phyloP scores from a whole-genome alignment of 106 monocot species.

The Allium sativum region DNA sequence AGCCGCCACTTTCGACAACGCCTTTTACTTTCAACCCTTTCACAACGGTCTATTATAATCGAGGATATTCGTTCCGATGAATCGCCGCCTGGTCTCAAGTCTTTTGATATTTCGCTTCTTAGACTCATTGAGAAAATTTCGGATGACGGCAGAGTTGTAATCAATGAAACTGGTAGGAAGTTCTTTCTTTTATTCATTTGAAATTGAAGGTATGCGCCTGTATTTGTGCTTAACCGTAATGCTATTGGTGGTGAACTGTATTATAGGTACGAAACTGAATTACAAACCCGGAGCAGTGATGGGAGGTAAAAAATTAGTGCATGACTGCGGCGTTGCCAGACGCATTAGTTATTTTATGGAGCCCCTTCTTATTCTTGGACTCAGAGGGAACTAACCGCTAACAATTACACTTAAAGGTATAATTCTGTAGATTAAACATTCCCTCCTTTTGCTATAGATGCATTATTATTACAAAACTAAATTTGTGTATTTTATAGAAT shows the following conservation, averaged over 20 bases:
- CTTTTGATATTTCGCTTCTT: slow-evolving; percentile 73
- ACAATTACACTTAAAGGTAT: slow-evolving; percentile 77
- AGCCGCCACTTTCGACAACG: slow-evolving; percentile 60
- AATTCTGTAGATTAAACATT: not conserved
- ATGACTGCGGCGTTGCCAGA: slow-evolving; percentile 74
- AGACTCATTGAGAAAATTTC: slow-evolving; percentile 73
- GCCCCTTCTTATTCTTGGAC: slow-evolving; percentile 64
- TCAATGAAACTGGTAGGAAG: slow-evolving; percentile 63
- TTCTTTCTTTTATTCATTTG: not conserved
- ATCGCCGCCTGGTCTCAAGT: slow-evolving; percentile 54
- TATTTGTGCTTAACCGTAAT: too few species aligned
- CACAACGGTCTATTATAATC: slow-evolving; percentile 49
- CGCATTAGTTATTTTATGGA: slow-evolving; percentile 81
- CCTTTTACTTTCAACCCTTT: slow-evolving; percentile 65
- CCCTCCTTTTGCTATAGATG: not conserved
- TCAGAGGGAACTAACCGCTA: slow-evolving; percentile 77
- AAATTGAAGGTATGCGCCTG: not conserved
- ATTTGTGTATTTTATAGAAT: too few species aligned
- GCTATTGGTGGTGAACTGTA: not conserved
- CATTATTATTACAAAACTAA: too few species aligned
- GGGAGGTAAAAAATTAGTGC: slow-evolving; percentile 65
- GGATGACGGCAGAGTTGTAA: slow-evolving; percentile 73
- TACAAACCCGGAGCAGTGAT: slow-evolving; percentile 85
- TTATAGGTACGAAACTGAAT: slow-evolving; percentile 67
- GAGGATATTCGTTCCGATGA: slow-evolving; percentile 65